These are phyloP conservation scores for Mycena galopus DNA, from an alignment of 768 basidiomycete genomes.

Conservation along the genomic window DNA sequence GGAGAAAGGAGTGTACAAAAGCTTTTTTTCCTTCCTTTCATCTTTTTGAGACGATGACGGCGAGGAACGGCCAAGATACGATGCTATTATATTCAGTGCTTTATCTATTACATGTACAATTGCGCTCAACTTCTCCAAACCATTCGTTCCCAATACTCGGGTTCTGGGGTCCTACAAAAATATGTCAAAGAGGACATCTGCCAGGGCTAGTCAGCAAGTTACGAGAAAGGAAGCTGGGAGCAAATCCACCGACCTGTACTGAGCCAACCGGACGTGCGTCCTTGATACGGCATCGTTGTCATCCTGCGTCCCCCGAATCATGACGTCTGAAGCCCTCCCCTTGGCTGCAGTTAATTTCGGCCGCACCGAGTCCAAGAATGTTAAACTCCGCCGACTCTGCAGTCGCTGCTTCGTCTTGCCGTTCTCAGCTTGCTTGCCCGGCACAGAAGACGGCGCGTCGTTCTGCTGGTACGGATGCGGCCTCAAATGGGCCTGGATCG, in stretches of 20 bases:
- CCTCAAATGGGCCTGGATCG: slow-evolving; percentile 36
- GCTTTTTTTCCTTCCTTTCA: no score
- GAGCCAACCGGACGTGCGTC: slow-evolving; percentile 25
- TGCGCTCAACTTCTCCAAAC: not conserved
- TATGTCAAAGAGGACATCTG: slow-evolving; percentile 25
- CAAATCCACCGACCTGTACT: slow-evolving; percentile 17
- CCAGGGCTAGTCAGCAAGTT: not conserved
- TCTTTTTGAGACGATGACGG: no score
- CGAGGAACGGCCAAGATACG: not conserved
- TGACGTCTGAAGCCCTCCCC: slow-evolving; percentile 6
- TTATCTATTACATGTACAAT: slow-evolving; percentile 20
- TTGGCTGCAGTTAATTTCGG: not conserved
- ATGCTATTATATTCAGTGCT: not conserved
- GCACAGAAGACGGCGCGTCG: slow-evolving; percentile 32
- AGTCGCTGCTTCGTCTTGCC: slow-evolving; percentile 31
- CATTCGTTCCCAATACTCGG: not conserved
- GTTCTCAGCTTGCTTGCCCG: slow-evolving; percentile 4
- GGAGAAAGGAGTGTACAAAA: no score
- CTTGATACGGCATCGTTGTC: slow-evolving; percentile 16
- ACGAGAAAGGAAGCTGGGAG: not conserved
- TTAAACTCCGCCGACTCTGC: slow-evolving; percentile 42
- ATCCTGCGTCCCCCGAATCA: not conserved
- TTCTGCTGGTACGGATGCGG: slow-evolving; percentile 35
- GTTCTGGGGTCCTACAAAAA: not conserved
- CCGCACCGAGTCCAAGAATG: slow-evolving; percentile 38